Percentiles rank a stretch among this genome's conserved stretches.
Conservation (phyloP, 1,284 basidiomycete genomes). For the Chiua sp. region DNA sequence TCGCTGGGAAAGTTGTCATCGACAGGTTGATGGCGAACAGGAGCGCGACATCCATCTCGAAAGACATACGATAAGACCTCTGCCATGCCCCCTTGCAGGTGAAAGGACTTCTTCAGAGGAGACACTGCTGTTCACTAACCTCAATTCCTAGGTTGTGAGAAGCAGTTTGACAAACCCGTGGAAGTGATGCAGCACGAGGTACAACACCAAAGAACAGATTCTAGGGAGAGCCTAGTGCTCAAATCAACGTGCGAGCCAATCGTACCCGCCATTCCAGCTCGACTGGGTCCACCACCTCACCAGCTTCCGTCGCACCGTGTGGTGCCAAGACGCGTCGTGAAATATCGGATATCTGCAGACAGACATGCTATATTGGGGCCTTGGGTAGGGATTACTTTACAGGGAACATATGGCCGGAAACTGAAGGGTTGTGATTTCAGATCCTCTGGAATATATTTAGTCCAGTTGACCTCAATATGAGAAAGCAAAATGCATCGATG, state of each 20-base stretch:
- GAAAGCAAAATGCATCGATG: slow-evolving; percentile 41
- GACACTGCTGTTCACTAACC: slow-evolving; percentile 3
- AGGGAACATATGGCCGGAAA: not conserved
- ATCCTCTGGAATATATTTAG: slow-evolving; percentile 52
- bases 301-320: slow-evolving; percentile 56
- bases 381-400: slow-evolving; percentile 49
- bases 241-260: slow-evolving; percentile 44
- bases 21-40: slow-evolving; percentile 19
- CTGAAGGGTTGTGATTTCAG: slow-evolving; percentile 32
- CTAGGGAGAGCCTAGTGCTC: slow-evolving; percentile 41
- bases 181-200: slow-evolving; percentile 37
- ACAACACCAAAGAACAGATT: slow-evolving; percentile 36
- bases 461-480: slow-evolving; percentile 41
- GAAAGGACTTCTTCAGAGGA: not conserved
- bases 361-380: slow-evolving; percentile 55
- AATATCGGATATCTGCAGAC: slow-evolving; percentile 48
- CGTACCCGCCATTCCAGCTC: slow-evolving; percentile 35
- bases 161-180: slow-evolving; percentile 31
- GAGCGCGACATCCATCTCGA: slow-evolving; percentile 28
- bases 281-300: slow-evolving; percentile 40
- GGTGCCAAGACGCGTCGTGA: slow-evolving; percentile 46
- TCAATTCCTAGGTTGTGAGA: slow-evolving; percentile 26
- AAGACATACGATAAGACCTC: slow-evolving; percentile 30
- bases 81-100: slow-evolving; percentile 39
- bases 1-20: slow-evolving; percentile 30